Percentiles rank a stretch among this genome's conserved stretches.
Evolutionary conservation across 306 rosid genomes (phyloP).

Genomic region (Quercus robur): DNA sequence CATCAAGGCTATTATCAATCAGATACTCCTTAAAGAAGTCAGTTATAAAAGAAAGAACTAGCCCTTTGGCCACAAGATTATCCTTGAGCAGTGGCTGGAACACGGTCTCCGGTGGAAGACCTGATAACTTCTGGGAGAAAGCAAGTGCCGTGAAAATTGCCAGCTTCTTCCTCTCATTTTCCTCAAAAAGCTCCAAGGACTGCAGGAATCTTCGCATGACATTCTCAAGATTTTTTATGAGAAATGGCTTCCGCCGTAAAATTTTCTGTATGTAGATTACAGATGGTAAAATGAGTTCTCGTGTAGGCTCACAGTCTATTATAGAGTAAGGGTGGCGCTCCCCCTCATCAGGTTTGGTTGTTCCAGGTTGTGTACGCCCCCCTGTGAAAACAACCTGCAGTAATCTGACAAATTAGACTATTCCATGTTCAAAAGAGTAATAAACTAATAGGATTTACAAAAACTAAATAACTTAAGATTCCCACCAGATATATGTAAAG

Average conservation of each 20-base stretch:
- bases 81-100: conserved; percentile 98
- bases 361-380: conserved; percentile 99
- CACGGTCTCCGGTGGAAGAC: conserved; percentile 98
- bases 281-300: conserved; percentile 79
- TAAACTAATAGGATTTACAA: background rate
- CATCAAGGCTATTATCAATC: conserved; percentile 95
- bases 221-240: conserved; percentile 97
- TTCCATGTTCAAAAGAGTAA: background rate
- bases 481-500: background rate
- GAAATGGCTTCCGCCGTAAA: conserved; percentile 90
- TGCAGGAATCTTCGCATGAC: conserved; percentile 95
- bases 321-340: conserved; percentile 95
- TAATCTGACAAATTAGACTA: background rate
- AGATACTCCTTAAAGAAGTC: conserved; percentile 97
- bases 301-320: conserved; percentile 78
- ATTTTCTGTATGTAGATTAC: conserved; percentile 94
- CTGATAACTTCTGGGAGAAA: conserved; percentile 97
- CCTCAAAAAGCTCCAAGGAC: conserved; percentile 98
- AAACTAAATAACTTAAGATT: background rate
- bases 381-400: conserved; percentile 93
- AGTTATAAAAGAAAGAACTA: conserved; percentile 88
- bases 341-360: conserved; percentile 99
- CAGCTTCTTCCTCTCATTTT: conserved; percentile 96
- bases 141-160: conserved; percentile 99
- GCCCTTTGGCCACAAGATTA: conserved; percentile 98